Evolutionary conservation across 2,329 filamentous ascomycete genomes (phyloP).

Genomic region (Phyllosticta citriasiana): DNA sequence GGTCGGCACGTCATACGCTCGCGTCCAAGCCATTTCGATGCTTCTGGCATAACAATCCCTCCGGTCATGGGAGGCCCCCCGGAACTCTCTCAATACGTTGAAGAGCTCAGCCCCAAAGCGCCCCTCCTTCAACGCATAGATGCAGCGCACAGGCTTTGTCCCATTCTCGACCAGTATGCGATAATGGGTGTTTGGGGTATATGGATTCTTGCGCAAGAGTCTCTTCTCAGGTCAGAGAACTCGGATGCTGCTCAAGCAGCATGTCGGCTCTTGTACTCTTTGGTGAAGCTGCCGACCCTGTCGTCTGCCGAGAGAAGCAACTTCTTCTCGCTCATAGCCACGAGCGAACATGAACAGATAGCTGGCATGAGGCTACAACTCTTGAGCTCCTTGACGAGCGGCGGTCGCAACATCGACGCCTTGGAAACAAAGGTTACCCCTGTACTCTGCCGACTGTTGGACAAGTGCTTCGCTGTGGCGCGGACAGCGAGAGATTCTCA

Average conservation of each 20-base stretch:
- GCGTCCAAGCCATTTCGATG: slow-evolving; percentile 1
- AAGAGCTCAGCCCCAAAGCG: slow-evolving; percentile 18
- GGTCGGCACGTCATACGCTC: slow-evolving; percentile 3
- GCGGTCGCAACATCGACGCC: slow-evolving; percentile 29
- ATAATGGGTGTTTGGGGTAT: slow-evolving; percentile 27
- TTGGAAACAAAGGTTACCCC: slow-evolving; percentile 26
- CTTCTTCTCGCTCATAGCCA: slow-evolving; percentile 27
- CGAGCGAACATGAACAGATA: slow-evolving; percentile 19
- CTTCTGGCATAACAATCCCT: slow-evolving; percentile 3
- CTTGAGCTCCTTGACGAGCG: slow-evolving; percentile 26
- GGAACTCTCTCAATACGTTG: slow-evolving; percentile 23
- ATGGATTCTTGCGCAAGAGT: slow-evolving; percentile 28
- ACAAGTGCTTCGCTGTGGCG: slow-evolving; percentile 24
- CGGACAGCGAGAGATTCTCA: slow-evolving; percentile 18
- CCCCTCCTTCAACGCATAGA: slow-evolving; percentile 21
- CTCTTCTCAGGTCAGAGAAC: slow-evolving; percentile 25
- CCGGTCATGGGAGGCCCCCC: slow-evolving; percentile 25
- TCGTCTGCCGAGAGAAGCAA: slow-evolving; percentile 26
- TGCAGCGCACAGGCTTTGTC: slow-evolving; percentile 24
- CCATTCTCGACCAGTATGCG: slow-evolving; percentile 25
- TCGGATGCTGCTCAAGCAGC: slow-evolving; percentile 24
- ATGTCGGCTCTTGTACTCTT: slow-evolving; percentile 25
- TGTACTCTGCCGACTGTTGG: slow-evolving; percentile 24
- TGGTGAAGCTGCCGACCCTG: slow-evolving; percentile 24
- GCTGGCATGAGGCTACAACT: slow-evolving; percentile 26